Evolutionary conservation across 768 basidiomycete genomes (phyloP).

Genomic region (Tricholoma bakamatsutake): DNA sequence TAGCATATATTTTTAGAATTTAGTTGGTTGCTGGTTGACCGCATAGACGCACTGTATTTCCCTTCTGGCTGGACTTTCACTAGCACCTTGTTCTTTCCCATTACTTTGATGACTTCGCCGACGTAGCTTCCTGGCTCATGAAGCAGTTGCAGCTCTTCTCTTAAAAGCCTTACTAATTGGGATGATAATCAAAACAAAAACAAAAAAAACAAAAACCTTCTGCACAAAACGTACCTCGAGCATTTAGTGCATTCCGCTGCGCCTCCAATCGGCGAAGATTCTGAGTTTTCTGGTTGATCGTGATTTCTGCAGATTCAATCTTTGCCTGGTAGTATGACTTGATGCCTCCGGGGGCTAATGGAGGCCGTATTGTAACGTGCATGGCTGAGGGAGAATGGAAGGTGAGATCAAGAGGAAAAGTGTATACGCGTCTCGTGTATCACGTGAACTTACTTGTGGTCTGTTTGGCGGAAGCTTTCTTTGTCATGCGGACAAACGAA

Average conservation of each 20-base stretch:
- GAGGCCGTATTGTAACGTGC: conserved; percentile 31
- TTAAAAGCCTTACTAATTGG: conserved; percentile 68
- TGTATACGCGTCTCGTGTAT: conserved; percentile 23
- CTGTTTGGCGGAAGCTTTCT: no score
- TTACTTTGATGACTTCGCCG: conserved; percentile 95
- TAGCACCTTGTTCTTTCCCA: conserved; percentile 98
- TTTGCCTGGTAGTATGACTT: conserved; percentile 95
- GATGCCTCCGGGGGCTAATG: conserved; percentile 55
- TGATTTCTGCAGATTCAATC: conserved; percentile 87
- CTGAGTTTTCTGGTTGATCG: conserved; percentile 95
- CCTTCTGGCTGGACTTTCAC: conserved; percentile 99
- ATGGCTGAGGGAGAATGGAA: conserved; percentile 16
- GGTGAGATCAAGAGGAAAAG: background rate
- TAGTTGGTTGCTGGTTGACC: background rate
- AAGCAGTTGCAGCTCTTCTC: conserved; percentile 89
- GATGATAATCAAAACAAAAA: background rate
- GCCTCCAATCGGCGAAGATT: conserved; percentile 94
- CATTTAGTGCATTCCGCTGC: conserved; percentile 94
- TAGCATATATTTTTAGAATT: conserved; percentile 22
- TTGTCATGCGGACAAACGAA: no score
- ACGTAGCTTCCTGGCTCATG: conserved; percentile 98
- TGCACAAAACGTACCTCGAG: conserved; percentile 55
- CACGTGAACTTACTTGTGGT: conserved; percentile 8
- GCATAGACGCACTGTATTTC: conserved; percentile 80
- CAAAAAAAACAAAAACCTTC: no score